Evolutionary conservation across 2,329 filamentous ascomycete species (phyloP), one percentile per base, ranked within the genome.

Genomic region (Fusarium continuum): DNA sequence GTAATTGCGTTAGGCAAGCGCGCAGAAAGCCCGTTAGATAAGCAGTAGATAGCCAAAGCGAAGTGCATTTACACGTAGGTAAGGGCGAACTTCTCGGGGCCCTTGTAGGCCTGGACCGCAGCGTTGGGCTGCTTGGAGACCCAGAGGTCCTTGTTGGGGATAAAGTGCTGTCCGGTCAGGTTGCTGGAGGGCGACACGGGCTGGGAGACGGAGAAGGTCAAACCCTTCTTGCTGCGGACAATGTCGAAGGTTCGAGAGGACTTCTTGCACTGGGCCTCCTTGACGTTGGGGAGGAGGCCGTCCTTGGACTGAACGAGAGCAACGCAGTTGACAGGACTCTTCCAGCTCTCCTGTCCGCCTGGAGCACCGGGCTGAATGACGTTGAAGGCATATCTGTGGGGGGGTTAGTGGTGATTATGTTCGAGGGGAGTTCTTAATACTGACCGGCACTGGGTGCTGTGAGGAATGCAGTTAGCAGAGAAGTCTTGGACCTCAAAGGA

Each of bases 211-310:
- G 51, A 53, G 32, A 76, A 36, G 45, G 56, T 53, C 25, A 75
- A 58, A 29, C 73, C 73, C 14, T 58, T 64, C 35, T 45, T 40
- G 47, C 53, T 26, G 44, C 65, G 65, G 53, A 41, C 32, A 31
- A 76, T 34, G 49, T 61, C 58, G 54, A 70, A 76, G 26, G 70
- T 73, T 17, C 73, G 69, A 23, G 72, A 70, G 6, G 74, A 75
- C 4, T 69, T 17, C 4, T 48, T 31, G 68, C 74, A 76, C 17
- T 61, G 32, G 40, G 62, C 74, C 4, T 71, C 62, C 48, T 58
- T 55, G 62, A 76, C 65, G 16, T 70, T 53, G 45, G 74, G 74
- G n/a, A 76, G 68, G n/a, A 47, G 54, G 55, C 67, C 65, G 58
- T 60, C 57, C 47, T 32, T 26, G 50, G 53, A 52, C 36, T 66